Conservation (phyloP, 1,284 basidiomycete genomes). For the Golubevia sp. region DNA sequence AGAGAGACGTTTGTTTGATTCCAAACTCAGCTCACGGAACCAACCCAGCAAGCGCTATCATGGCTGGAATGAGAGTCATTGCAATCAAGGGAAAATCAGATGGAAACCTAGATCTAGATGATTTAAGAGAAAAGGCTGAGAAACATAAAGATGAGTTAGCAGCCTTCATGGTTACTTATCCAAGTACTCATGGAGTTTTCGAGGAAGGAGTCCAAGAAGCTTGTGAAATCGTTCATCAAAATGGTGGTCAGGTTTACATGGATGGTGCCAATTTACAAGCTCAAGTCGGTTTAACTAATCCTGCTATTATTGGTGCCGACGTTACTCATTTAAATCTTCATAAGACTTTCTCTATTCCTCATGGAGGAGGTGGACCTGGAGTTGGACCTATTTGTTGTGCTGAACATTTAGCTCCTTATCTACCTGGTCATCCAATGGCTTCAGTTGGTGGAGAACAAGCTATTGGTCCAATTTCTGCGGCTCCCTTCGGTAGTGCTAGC, state of each 20-base stretch:
- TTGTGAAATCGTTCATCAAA: slow-evolving; percentile 51
- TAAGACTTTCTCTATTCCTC: slow-evolving; percentile 60
- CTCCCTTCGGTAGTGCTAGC: slow-evolving; percentile 51
- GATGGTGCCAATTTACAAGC: slow-evolving; percentile 60
- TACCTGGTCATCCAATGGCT: slow-evolving; percentile 53
- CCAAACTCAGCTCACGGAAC: slow-evolving; percentile 57
- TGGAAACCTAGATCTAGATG: slow-evolving; percentile 49
- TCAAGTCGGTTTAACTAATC: slow-evolving; percentile 58
- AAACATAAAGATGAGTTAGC: slow-evolving; percentile 49
- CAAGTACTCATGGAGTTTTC: slow-evolving; percentile 53
- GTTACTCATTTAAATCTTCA: slow-evolving; percentile 59
- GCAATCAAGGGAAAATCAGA: slow-evolving; percentile 52
- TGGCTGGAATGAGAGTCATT: slow-evolving; percentile 59
- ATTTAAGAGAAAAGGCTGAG: slow-evolving; percentile 50
- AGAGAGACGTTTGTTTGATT: slow-evolving; percentile 54
- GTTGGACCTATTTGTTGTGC: slow-evolving; percentile 58
- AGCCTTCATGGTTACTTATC: slow-evolving; percentile 61
- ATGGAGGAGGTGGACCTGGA: slow-evolving; percentile 58
- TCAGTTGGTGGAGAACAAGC: slow-evolving; percentile 48
- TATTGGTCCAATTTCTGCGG: slow-evolving; percentile 54
- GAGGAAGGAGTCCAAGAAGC: slow-evolving; percentile 54
- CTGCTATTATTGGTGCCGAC: slow-evolving; percentile 57
- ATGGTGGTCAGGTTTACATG: slow-evolving; percentile 57
- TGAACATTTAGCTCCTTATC: slow-evolving; percentile 52
- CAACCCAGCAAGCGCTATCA: slow-evolving; percentile 57